Conservation (phyloP, 192 early-diverging fungal genomes). For the Entrophospora sp. region DNA sequence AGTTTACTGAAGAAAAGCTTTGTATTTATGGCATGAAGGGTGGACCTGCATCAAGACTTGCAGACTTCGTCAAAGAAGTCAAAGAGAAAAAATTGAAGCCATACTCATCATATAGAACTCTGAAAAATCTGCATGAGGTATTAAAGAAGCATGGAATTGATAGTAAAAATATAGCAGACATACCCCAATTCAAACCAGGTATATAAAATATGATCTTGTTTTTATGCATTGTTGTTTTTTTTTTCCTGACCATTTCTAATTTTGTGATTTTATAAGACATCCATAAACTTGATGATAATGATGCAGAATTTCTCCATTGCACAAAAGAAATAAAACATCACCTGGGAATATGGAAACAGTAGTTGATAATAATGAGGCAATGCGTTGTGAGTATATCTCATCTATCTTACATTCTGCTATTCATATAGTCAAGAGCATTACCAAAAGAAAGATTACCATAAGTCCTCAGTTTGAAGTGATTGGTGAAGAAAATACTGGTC, state of each 20-base stretch:
- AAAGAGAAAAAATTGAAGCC: background rate
- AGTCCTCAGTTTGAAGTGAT: background rate
- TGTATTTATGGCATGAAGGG: background rate
- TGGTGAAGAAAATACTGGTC: constrained; percentile 1
- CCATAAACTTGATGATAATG: background rate
- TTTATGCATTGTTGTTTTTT: background rate
- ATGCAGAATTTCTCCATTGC: background rate
- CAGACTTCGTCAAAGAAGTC: background rate
- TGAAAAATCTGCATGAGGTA: background rate
- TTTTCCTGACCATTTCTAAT: background rate
- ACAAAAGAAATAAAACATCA: background rate
- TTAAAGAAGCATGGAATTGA: background rate
- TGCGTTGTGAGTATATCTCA: constrained; percentile 2
- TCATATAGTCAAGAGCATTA: background rate
- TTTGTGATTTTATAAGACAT: background rate
- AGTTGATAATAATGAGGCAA: background rate
- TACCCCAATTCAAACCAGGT: background rate
- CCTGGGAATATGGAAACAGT: background rate
- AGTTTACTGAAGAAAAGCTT: background rate
- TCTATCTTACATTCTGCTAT: background rate
- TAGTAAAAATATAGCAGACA: background rate
- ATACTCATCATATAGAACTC: background rate
- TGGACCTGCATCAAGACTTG: background rate
- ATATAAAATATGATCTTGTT: no score
- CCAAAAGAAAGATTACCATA: background rate